Evolutionary conservation across 2,329 filamentous ascomycete genomes (phyloP).

Genomic region (Neocucurbitaria cava): DNA sequence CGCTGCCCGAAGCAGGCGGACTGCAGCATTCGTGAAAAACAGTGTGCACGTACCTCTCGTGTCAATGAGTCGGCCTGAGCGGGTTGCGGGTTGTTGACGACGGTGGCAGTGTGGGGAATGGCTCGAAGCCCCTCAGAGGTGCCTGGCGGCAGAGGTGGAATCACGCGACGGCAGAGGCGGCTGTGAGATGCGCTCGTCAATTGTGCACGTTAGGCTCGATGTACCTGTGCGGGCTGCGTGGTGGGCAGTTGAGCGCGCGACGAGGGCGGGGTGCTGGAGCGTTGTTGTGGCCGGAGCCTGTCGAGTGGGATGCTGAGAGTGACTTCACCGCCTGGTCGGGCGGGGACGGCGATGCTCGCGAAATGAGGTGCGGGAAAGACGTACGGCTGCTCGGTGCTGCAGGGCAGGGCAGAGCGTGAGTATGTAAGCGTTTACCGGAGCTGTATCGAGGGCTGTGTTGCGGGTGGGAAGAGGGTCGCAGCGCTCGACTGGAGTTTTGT

Average conservation of each 20-base stretch:
- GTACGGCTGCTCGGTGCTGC: slow-evolving; percentile 27
- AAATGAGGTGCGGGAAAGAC: slow-evolving; percentile 22
- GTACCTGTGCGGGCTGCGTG: slow-evolving; percentile 40
- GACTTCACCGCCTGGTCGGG: slow-evolving; percentile 49
- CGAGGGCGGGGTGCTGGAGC: slow-evolving; percentile 37
- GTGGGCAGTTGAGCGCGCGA: slow-evolving; percentile 38
- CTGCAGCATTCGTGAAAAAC: slow-evolving; percentile 1
- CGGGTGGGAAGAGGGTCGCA: slow-evolving; percentile 36
- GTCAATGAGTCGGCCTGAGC: slow-evolving; percentile 27
- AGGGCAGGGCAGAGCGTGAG: slow-evolving; percentile 29
- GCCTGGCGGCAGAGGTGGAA: slow-evolving; percentile 42
- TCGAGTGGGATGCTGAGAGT: slow-evolving; percentile 44
- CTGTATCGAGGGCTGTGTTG: slow-evolving; percentile 32
- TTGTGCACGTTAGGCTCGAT: slow-evolving; percentile 28
- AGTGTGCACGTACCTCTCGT: slow-evolving; percentile 40
- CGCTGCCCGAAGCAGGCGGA: slow-evolving; percentile 5
- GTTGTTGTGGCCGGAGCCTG: slow-evolving; percentile 46
- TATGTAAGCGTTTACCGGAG: slow-evolving; percentile 20
- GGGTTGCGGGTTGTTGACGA: slow-evolving; percentile 24
- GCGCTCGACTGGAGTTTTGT: slow-evolving; percentile 35
- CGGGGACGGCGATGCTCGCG: slow-evolving; percentile 21
- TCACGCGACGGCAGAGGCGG: slow-evolving; percentile 42
- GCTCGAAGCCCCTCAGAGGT: slow-evolving; percentile 51
- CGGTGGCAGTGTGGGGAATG: slow-evolving; percentile 43
- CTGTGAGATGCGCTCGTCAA: slow-evolving; percentile 36